Base-by-base conservation (phyloP, 2,329 filamentous ascomycete genomes). In the Trichophaea hybrida region DNA sequence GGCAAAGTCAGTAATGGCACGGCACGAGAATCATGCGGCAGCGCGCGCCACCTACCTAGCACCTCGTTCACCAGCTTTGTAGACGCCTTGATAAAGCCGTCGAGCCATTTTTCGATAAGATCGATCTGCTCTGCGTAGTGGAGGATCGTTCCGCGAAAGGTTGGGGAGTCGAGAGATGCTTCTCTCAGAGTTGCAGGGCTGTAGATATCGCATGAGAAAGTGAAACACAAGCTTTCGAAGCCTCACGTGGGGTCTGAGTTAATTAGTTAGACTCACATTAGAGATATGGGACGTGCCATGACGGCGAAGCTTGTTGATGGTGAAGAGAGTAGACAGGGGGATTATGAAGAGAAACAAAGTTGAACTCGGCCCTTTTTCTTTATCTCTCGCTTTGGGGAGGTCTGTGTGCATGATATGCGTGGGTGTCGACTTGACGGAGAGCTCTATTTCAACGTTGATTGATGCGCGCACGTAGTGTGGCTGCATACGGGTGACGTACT, bases 61-160 rank as follows among this genome's bases (percentile, higher is more conserved):
- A 94, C 78, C 70, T 86, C 84, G 59, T 78, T 73, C 13, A 79
- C 76, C 33, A 88, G 75, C 70, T 79, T 82, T 24, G 76, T 77
- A 6, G 82, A 78, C 12, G 82, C 77, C 71, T 77, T 82, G 61
- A 83, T 73, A 69, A 84, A 86, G 52, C 77, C 78, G 58, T 85
- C 89, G 34, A 98, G 85, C 93, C 93, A 98, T 78, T 81, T 83
- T 73, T 97, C 93, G 61, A 97, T 80, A 59, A 82, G 79, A 66
- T 97, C 93, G 69, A 95, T 81, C 75, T 98, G 91, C 66, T 97
- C 93, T 64, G 82, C 80, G 70, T 95, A 95, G 74, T 96, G 88
- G 51, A 85, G 75, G 46, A 88, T 81, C 24, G 87, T 87, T 51
- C 90, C 88, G 65, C 93, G 88, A 72, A 97, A 97, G 38, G 90